Evolutionary conservation across 345 rosid species (phyloP), one percentile per base, ranked within the genome.

Genomic region (Bruguiera gymnorhiza): DNA sequence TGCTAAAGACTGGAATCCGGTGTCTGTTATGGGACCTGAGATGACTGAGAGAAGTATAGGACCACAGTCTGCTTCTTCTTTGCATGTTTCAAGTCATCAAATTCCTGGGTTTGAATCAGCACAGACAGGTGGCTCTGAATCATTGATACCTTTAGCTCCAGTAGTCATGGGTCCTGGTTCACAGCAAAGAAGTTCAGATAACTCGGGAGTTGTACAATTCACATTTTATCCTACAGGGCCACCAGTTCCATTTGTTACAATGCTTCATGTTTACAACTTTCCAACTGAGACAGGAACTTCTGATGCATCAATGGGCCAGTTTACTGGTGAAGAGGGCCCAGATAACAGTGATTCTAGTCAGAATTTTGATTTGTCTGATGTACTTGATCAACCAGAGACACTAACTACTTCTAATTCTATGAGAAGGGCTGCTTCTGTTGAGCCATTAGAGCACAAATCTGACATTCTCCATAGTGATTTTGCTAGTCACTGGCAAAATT

Each of bases 381-480:
- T 16, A 19, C 21, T 36, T 31, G 68, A 66, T 53, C 64, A 58
- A 54, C 21, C 71, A 13, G 68, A 60, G 60, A 11, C 31, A 37
- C 31, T 54, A 36, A 53, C 18, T 31, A 60, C 57, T 66, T 31
- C 32, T 52, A 62, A 23, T 23, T 66, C 75, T 39, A 39, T 24
- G 36, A 71, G n/a, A 24, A 46, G 26, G 31, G 23, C 50, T 3
- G 53, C 71, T 67, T 54, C 63, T 11, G 19, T 37, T 8, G 69
- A 54, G 79, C 39, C 32, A 9, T 61, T 60, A 62, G 13, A 54
- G 24, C 36, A 27, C 64, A 62, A 63, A 55, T 19, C 64, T 62
- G 79, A 76, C 69, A 71, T 71, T 56, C 68, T 76, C 21, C 67
- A 61, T 23, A 31, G 75, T 66, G 79, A 76, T 67, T 66, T 76